phyloP scores from a whole-genome alignment of 768 basidiomycete genomes.

The Pleurotus pulmonarius region DNA sequence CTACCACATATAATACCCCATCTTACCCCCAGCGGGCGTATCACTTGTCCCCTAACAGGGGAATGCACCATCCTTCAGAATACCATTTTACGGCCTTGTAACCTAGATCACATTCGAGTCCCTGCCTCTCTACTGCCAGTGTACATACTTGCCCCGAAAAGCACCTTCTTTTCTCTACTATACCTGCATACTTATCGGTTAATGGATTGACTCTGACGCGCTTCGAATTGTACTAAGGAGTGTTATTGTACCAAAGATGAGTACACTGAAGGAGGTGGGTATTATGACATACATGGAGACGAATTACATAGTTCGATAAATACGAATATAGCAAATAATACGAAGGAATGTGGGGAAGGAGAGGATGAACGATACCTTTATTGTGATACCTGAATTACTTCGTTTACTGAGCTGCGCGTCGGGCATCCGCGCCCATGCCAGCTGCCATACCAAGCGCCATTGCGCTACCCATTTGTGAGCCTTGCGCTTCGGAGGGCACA shows the following conservation, averaged over 20 bases:
- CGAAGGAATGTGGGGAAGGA: not conserved
- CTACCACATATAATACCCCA: not conserved
- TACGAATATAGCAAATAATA: no score
- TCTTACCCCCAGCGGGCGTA: slow-evolving; percentile 2
- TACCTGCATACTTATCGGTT: no score
- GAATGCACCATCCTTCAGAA: not conserved
- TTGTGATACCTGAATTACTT: no score
- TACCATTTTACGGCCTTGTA: not conserved
- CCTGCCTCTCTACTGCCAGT: not conserved
- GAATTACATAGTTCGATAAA: not conserved
- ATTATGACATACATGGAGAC: not conserved
- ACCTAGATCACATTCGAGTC: not conserved
- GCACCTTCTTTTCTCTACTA: no score
- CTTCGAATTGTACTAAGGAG: no score
- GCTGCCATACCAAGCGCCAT: slow-evolving; percentile 73
- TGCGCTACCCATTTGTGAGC: slow-evolving; percentile 53
- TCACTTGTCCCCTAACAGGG: not conserved
- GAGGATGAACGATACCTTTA: no score
- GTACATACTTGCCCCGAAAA: no score
- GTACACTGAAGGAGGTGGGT: not conserved
- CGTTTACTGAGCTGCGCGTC: slow-evolving; percentile 5
- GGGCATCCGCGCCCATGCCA: slow-evolving; percentile 47
- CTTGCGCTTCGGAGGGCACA: slow-evolving; percentile 60
- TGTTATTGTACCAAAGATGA: not conserved
- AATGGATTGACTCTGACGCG: no score